Conservation (phyloP, 805 yeast genomes). For the Sugiyamaella valdiviana region DNA sequence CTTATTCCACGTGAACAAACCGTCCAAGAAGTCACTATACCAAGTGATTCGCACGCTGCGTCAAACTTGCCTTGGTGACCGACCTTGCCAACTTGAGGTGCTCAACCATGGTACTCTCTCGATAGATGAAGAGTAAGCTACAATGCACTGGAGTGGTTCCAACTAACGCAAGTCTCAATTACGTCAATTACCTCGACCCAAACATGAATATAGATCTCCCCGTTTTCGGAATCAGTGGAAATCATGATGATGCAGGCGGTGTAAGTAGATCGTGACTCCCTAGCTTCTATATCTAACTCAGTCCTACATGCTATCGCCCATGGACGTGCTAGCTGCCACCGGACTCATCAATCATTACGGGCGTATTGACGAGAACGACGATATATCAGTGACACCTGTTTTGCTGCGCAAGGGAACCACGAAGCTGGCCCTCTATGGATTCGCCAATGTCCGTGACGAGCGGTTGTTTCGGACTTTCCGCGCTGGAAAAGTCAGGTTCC, state of each 20-base stretch:
- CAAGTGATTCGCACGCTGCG: conserved; percentile 73
- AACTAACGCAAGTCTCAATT: conserved; percentile 36
- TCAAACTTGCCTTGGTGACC: conserved; percentile 70
- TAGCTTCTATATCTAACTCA: neutral
- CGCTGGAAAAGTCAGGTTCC: conserved; percentile 71
- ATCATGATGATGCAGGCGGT: conserved; percentile 96
- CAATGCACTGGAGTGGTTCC: neutral
- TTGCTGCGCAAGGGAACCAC: conserved; percentile 78
- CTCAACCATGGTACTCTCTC: conserved; percentile 69
- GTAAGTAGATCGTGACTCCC: conserved; percentile 36
- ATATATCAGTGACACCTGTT: conserved; percentile 67
- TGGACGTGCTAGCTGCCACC: conserved; percentile 73
- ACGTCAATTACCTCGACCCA: conserved; percentile 85
- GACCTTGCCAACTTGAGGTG: conserved; percentile 78
- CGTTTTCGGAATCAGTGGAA: conserved; percentile 87
- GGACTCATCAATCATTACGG: conserved; percentile 92
- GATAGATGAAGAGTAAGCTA: conserved; percentile 41
- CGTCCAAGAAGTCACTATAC: conserved; percentile 77
- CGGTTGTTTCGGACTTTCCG: conserved; percentile 75
- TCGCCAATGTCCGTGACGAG: conserved; percentile 87
- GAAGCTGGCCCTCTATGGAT: conserved; percentile 77
- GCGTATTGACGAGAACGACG: conserved; percentile 65
- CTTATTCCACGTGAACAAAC: conserved; percentile 83
- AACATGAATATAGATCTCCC: conserved; percentile 86
- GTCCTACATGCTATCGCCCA: conserved; percentile 57